A percentile compares a stretch with the other conserved stretches of the same genome.
These are phyloP conservation scores for Scutellospora calospora DNA, from an alignment of 371 early-diverging fungal genomes.

Conservation along the genomic window DNA sequence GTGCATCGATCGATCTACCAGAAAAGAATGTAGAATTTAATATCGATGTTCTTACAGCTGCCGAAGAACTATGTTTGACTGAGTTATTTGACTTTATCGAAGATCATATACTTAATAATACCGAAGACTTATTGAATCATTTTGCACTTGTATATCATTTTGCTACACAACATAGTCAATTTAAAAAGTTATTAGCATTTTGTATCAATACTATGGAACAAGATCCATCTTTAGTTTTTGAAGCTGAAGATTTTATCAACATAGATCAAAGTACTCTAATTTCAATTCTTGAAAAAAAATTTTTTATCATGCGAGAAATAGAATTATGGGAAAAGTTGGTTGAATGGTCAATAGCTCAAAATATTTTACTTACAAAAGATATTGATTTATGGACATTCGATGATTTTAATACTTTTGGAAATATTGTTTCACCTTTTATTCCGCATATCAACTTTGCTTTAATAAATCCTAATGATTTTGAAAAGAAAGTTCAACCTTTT, in stretches of 20 bases:
- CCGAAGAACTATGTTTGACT: neutral
- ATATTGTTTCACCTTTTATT: constrained; percentile 14
- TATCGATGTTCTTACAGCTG: neutral
- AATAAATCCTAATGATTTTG: neutral
- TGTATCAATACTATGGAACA: neutral
- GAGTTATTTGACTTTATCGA: neutral
- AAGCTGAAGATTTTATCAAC: neutral
- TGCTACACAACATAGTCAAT: neutral
- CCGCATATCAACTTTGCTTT: neutral
- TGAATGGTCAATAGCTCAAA: neutral
- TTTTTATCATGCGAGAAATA: neutral
- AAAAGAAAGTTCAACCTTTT: neutral
- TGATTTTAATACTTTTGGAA: neutral
- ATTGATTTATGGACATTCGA: neutral
- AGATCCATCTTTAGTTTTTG: neutral
- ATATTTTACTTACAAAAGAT: neutral
- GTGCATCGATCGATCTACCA: neutral
- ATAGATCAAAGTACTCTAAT: neutral
- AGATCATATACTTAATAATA: neutral
- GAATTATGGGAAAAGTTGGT: neutral
- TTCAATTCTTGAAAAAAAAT: neutral
- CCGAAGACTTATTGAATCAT: neutral
- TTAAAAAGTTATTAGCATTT: neutral
- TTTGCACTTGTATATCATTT: neutral
- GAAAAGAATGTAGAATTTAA: neutral